These are phyloP conservation scores for Sinapis alba DNA, from an alignment of 441 rosid genomes.

Conservation along the genomic window DNA sequence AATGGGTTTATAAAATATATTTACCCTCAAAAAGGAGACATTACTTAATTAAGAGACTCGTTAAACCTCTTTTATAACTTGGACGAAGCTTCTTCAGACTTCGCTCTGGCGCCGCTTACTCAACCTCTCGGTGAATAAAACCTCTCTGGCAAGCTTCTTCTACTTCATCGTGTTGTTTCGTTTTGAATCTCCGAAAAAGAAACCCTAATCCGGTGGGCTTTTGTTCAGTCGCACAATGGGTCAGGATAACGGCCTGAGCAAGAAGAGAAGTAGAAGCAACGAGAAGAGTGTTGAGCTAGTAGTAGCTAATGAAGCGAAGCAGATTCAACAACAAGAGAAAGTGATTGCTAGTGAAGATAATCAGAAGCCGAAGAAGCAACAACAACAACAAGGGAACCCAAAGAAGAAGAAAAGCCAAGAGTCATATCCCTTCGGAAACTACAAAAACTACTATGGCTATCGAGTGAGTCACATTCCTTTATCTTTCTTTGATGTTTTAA, in stretches of 20 bases:
- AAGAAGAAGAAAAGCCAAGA: constrained; percentile 47
- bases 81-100: neutral
- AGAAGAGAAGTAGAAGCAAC: constrained; percentile 24
- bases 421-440: constrained; percentile 74
- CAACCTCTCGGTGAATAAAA: neutral
- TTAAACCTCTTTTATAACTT: constrained; percentile 9
- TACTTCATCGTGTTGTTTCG: neutral
- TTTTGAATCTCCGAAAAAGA: neutral
- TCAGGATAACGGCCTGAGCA: constrained; percentile 7
- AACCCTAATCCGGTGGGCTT: constrained; percentile 2
- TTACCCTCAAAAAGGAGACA: neutral
- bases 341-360: neutral
- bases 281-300: constrained; percentile 17
- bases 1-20: neutral
- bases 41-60: neutral
- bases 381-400: constrained; percentile 20
- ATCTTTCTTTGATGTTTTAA: neutral
- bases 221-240: constrained; percentile 18
- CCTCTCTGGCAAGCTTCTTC: constrained; percentile 1
- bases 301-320: constrained; percentile 27
- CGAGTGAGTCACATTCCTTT: constrained; percentile 36
- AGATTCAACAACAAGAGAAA: neutral
- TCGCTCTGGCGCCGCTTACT: constrained; percentile 23
- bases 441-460: constrained; percentile 88
- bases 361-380: neutral